Conservation (phyloP, 164 flowering plant species). For the Aristolochia fimbriata region DNA sequence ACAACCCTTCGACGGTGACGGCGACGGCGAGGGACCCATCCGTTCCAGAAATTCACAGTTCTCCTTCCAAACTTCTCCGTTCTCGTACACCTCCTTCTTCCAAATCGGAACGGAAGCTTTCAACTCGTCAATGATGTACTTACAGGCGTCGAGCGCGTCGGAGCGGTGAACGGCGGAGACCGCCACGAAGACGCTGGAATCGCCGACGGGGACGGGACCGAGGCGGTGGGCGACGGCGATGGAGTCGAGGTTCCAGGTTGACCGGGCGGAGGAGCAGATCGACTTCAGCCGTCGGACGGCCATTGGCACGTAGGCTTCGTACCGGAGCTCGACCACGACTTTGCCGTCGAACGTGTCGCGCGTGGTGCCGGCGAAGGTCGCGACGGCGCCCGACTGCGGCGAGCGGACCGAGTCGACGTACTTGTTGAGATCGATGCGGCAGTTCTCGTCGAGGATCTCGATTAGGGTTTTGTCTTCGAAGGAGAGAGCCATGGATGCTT, state of each 20-base stretch:
- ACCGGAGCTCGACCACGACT: slow-evolving; percentile 65
- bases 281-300: slow-evolving; percentile 56
- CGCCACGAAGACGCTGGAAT: slow-evolving; percentile 81
- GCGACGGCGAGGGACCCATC: slow-evolving; percentile 24
- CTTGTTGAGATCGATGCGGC: slow-evolving; percentile 44
- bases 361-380: slow-evolving; percentile 89
- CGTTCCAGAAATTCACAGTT: slow-evolving; percentile 72
- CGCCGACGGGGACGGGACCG: slow-evolving; percentile 76
- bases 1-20: slow-evolving; percentile 4
- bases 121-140: slow-evolving; percentile 76
- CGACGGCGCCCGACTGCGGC: slow-evolving; percentile 72
- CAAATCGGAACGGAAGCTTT: slow-evolving; percentile 95
- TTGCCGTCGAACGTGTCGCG: slow-evolving; percentile 84
- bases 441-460: slow-evolving; percentile 2
- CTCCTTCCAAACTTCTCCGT: slow-evolving; percentile 97
- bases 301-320: slow-evolving; percentile 93
- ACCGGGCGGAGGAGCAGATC: slow-evolving; percentile 57
- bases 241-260: slow-evolving; percentile 47
- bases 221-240: slow-evolving; percentile 77
- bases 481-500: background rate
- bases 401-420: slow-evolving; percentile 54
- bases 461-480: slow-evolving; percentile 3
- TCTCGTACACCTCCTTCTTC: slow-evolving; percentile 88
- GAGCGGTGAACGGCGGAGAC: slow-evolving; percentile 70
- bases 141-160: slow-evolving; percentile 78